A percentile compares a stretch with the other conserved stretches of the same genome.
phyloP scores from a whole-genome alignment of 164 flowering plant genomes.

The Aristolochia fimbriata region DNA sequence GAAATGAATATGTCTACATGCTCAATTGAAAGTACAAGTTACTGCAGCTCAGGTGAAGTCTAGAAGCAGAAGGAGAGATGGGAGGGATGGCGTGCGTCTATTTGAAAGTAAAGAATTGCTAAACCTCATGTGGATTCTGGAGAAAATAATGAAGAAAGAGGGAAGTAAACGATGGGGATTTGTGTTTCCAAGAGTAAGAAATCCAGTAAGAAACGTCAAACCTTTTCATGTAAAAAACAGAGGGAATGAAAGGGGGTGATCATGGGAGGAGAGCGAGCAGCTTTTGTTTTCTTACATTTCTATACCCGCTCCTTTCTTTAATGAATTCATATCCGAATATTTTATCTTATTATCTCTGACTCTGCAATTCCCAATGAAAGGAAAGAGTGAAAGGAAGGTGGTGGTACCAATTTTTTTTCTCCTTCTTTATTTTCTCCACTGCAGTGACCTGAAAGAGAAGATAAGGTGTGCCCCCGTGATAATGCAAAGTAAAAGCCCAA shows the following conservation, averaged over 20 bases:
- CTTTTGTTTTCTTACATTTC: neutral
- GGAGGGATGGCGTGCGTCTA: too few species aligned
- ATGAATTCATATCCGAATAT: neutral
- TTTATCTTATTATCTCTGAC: constrained; percentile 7
- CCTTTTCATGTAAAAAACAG: neutral
- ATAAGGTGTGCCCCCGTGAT: constrained; percentile 8
- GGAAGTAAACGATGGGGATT: too few species aligned
- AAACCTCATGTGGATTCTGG: too few species aligned
- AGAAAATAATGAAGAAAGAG: too few species aligned
- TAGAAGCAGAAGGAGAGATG: too few species aligned
- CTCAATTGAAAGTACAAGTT: too few species aligned
- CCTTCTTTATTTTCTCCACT: neutral
- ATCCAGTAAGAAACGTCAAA: neutral
- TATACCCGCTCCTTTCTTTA: neutral
- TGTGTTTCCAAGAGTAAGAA: too few species aligned
- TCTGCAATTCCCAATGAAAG: constrained; percentile 1
- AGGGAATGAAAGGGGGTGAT: neutral
- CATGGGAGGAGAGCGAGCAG: constrained; percentile 4
- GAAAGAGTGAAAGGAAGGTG: neutral
- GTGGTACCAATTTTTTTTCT: neutral
- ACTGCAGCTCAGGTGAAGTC: too few species aligned
- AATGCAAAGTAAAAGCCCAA: constrained; percentile 10
- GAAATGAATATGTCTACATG: too few species aligned
- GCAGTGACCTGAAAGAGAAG: neutral
- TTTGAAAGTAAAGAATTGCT: too few species aligned